A percentile compares a stretch with the other conserved stretches of the same genome.
These are phyloP conservation scores for Stromatinia cepivora DNA, from an alignment of 2,329 filamentous ascomycete species.

Conservation along the genomic window DNA sequence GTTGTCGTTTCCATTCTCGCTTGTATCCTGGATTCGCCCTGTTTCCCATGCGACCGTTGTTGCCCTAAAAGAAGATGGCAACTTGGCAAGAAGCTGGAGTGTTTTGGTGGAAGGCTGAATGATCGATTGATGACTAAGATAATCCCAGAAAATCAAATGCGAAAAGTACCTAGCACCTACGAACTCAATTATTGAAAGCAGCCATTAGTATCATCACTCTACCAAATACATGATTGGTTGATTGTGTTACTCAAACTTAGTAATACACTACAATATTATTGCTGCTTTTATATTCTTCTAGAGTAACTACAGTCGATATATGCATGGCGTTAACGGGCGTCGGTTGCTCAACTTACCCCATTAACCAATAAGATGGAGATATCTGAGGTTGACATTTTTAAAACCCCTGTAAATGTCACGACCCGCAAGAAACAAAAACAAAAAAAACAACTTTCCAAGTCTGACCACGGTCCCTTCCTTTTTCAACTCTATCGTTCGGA, in stretches of 20 bases:
- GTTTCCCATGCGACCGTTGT: neutral
- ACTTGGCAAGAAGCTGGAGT: neutral
- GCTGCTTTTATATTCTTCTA: neutral
- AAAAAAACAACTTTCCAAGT: neutral
- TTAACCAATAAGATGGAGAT: neutral
- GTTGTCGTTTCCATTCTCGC: neutral
- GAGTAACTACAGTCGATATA: too few relatives aligned
- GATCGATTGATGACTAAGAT: neutral
- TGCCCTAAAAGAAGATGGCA: neutral
- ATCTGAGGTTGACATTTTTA: neutral
- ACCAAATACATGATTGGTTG: neutral
- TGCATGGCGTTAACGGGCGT: too few relatives aligned
- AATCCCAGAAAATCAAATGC: neutral
- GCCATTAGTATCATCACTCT: neutral
- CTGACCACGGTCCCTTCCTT: constrained; percentile 4
- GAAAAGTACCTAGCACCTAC: neutral
- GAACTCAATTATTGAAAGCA: neutral
- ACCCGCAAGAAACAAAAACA: neutral
- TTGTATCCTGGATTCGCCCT: constrained; percentile 2
- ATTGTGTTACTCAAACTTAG: too few relatives aligned
- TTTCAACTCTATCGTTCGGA: neutral
- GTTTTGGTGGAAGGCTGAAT: neutral
- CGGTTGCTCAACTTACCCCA: neutral
- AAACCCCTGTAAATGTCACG: neutral
- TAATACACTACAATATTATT: neutral